These are phyloP conservation scores for Asclepias syriaca DNA, from an alignment of 257 asterid species.

Conservation along the genomic window DNA sequence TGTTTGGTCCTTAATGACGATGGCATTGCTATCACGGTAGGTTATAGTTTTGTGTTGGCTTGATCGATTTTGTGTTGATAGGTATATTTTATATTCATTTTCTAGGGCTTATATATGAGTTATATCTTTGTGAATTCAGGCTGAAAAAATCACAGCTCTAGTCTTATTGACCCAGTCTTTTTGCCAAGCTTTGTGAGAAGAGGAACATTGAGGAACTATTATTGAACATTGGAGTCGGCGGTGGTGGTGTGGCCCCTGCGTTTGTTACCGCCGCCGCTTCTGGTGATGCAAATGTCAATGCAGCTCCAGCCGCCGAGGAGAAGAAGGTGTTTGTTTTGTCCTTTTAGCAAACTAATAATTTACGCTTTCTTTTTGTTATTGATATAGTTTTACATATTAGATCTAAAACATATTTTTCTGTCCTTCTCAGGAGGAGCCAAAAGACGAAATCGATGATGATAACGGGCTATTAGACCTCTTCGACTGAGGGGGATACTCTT, in stretches of 20 bases:
- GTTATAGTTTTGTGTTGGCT: neutral
- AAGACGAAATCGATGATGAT: neutral
- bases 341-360: no score
- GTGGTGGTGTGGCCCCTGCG: neutral
- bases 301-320: slow-evolving; percentile 1
- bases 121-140: slow-evolving; percentile 14
- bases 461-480: neutral
- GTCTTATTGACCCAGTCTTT: slow-evolving; percentile 64
- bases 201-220: slow-evolving; percentile 40
- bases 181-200: slow-evolving; percentile 71
- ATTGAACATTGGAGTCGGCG: slow-evolving; percentile 33
- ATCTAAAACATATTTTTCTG: neutral
- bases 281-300: neutral
- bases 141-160: slow-evolving; percentile 49
- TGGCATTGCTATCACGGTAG: neutral
- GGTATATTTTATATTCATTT: neutral
- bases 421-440: neutral
- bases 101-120: neutral
- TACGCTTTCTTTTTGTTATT: neutral
- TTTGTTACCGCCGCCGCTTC: neutral
- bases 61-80: neutral
- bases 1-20: neutral
- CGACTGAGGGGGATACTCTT: neutral
- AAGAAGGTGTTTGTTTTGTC: neutral
- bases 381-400: neutral